Conservation (phyloP, 2,329 filamentous ascomycete species). For the Penicillium sp. region DNA sequence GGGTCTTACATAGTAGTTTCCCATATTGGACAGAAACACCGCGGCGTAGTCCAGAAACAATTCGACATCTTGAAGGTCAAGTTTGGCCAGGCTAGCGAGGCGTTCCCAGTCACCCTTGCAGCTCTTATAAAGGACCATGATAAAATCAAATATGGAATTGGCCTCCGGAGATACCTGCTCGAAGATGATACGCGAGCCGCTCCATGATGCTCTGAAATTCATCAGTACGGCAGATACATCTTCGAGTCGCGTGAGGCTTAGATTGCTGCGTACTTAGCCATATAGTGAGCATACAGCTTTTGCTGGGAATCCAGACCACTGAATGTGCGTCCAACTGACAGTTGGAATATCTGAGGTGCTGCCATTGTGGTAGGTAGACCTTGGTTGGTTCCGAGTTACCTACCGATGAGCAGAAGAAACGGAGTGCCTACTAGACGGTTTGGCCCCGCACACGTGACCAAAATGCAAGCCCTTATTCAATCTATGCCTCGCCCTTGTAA, state of each 20-base stretch:
- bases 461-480: constrained; percentile 17
- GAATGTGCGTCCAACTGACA: constrained; percentile 14
- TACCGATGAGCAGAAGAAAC: not conserved
- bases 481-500: constrained; percentile 17
- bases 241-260: not conserved
- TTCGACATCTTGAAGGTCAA: constrained; percentile 40
- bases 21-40: constrained; percentile 51
- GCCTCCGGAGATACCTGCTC: constrained; percentile 51
- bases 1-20: constrained; percentile 43
- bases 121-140: constrained; percentile 46
- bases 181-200: constrained; percentile 49
- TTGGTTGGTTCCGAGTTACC: not conserved
- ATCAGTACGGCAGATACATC: not conserved
- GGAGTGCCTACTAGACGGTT: not conserved
- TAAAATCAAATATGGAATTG: constrained; percentile 52
- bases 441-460: not conserved
- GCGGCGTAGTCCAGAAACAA: constrained; percentile 42
- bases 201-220: constrained; percentile 13
- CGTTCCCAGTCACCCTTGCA: constrained; percentile 48
- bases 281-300: constrained; percentile 22
- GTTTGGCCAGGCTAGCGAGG: constrained; percentile 28
- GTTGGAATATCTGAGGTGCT: constrained; percentile 9
- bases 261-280: constrained; percentile 15
- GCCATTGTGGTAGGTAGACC: not conserved
- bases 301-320: constrained; percentile 10